phyloP scores from a whole-genome alignment of 2,329 filamentous ascomycete species.

The Monosporascus sp. region DNA sequence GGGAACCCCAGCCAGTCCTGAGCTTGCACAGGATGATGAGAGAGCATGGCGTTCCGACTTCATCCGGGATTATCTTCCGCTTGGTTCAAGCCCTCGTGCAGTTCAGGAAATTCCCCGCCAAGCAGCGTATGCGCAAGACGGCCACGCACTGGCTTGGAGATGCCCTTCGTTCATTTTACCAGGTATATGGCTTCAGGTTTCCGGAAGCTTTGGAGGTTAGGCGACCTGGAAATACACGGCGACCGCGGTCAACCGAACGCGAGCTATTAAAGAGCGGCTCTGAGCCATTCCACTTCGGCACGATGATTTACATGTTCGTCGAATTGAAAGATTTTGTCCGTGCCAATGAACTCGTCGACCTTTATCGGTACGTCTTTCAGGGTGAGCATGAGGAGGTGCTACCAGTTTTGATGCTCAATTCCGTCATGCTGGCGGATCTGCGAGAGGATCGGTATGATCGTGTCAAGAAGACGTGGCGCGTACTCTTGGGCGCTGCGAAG shows the following conservation, averaged over 20 bases:
- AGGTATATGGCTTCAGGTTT: constrained; percentile 19
- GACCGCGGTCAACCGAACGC: not conserved
- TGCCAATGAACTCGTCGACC: constrained; percentile 50
- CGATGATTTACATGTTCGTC: constrained; percentile 35
- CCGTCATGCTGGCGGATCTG: constrained; percentile 64
- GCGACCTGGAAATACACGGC: not conserved
- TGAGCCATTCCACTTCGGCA: constrained; percentile 32
- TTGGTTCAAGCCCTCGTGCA: constrained; percentile 37
- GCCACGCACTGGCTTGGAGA: constrained; percentile 25
- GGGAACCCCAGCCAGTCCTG: constrained; percentile 38
- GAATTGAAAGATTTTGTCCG: constrained; percentile 47
- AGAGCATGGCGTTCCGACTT: constrained; percentile 34
- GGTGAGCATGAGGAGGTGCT: constrained; percentile 31
- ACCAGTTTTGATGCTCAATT: constrained; percentile 52
- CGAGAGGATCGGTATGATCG: constrained; percentile 52
- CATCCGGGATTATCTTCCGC: constrained; percentile 38
- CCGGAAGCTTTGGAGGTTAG: not conserved
- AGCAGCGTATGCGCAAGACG: constrained; percentile 9
- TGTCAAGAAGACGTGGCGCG: constrained; percentile 63
- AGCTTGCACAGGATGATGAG: constrained; percentile 40
- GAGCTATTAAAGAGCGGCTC: constrained; percentile 14
- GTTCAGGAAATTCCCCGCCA: constrained; percentile 26
- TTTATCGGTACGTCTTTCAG: constrained; percentile 42
- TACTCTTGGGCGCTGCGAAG: constrained; percentile 51
- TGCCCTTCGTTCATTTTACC: constrained; percentile 31